Base-by-base conservation (phyloP, 164 flowering plant species). In the Kalanchoe fedtschenkoi region DNA sequence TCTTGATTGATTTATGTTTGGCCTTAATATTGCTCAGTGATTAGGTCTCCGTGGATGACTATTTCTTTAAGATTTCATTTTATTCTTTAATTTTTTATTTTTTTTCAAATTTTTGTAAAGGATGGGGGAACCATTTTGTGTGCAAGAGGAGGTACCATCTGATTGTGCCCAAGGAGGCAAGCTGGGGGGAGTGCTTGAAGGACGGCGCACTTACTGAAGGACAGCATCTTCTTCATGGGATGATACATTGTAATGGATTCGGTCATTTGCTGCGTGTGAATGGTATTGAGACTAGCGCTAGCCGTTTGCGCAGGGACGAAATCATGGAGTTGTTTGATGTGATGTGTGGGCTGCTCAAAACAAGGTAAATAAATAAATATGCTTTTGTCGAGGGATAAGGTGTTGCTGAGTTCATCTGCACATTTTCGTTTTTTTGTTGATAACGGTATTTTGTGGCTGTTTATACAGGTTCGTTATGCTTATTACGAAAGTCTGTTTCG, bases 181-280 rank as follows among this genome's bases (percentile, higher is more conserved):
- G 38, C 29, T 62, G 65, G 57, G 37, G 54, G 41, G 28, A 34
- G 39, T 38, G 57, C 22, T 33, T 62, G 38, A 28, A 51, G 65
- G 16, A 33, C 13, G 65, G 19, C 30, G 17, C 57, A 16, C 41
- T 62, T 33, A 28, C 13, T 10, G 41, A 44, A 32, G 26, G 46
- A 24, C 22, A 53, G 24, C 65, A 62, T 62, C 39, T 62, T 10
- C 38, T 62, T 10, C 38, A 62, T 9, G 39, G 29, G 51, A 54
- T 62, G 51, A 44, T 62, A 33, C 65, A 62, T 35, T 62, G 65
- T 37, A 62, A 62, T 32, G 65, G 65, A 43, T 62, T 62, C n/a
- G 65, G 65, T n/a, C 65, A 62, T 30, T 17, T 62, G 33, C 55
- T 62, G 29, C 11, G 29, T 30, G 32, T 62, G 28, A 62, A 34